phyloP scores from a whole-genome alignment of 305 asterid genomes.

The Fraxinus sp. region DNA sequence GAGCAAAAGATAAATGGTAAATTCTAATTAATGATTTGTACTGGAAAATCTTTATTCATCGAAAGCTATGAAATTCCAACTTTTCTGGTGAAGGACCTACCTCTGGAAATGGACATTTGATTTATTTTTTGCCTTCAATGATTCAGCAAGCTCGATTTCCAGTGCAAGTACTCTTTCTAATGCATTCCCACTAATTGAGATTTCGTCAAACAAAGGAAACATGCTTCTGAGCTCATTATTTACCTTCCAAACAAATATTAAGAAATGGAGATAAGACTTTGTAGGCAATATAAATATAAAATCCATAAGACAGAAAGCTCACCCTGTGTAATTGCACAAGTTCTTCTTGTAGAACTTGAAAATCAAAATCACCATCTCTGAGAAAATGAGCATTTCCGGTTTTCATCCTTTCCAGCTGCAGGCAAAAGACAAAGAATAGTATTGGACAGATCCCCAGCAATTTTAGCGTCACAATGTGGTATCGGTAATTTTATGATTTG shows the following conservation, averaged over 20 bases:
- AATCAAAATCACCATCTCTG: conserved; percentile 36
- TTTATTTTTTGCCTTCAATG: conserved; percentile 69
- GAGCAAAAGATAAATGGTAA: not conserved
- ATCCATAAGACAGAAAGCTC: conserved; percentile 27
- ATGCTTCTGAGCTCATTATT: conserved; percentile 83
- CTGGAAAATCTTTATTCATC: not conserved
- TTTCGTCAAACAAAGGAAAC: conserved; percentile 67
- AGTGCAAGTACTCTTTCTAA: conserved; percentile 87
- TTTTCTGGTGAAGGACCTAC: conserved; percentile 35
- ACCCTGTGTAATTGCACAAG: conserved; percentile 67
- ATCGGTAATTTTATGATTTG: not conserved
- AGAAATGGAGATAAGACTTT: conserved; percentile 25
- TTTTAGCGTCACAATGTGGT: not conserved
- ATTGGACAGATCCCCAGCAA: not conserved
- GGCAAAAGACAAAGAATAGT: not conserved
- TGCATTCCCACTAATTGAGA: conserved; percentile 74
- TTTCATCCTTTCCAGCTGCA: conserved; percentile 96
- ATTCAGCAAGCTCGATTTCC: conserved; percentile 94
- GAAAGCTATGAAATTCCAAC: not conserved
- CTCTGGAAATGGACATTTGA: conserved; percentile 60
- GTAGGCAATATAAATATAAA: not conserved
- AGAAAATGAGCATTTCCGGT: conserved; percentile 54
- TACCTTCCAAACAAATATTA: conserved; percentile 44
- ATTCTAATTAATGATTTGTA: not conserved
- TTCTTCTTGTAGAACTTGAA: conserved; percentile 53